A percentile compares a stretch with the other conserved stretches of the same genome.
Conservation (phyloP, 139 green algal genomes). For the Gonium pectorale region DNA sequence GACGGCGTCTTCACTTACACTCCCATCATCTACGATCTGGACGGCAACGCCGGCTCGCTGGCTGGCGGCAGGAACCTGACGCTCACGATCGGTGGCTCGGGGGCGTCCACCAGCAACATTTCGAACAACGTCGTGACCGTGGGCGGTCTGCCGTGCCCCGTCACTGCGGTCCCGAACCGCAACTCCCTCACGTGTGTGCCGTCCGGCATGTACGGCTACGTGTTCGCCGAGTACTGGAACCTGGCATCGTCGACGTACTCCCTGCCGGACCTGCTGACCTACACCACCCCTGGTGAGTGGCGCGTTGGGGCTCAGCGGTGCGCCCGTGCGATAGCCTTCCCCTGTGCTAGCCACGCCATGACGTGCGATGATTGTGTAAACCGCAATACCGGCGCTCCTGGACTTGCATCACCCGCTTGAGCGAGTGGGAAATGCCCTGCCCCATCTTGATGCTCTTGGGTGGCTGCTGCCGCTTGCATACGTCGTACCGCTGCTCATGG, state of each 20-base stretch:
- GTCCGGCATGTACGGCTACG: conserved; percentile 2
- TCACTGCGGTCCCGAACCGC: background rate
- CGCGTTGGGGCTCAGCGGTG: too few relatives aligned
- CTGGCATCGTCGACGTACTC: conserved; percentile 9
- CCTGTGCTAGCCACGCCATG: too few relatives aligned
- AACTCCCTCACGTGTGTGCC: conserved; percentile 29
- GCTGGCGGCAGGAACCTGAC: conserved; percentile 35
- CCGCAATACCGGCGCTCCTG: too few relatives aligned
- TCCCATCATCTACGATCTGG: background rate
- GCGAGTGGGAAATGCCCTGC: too few relatives aligned
- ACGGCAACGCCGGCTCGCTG: conserved; percentile 40
- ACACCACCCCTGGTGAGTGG: conserved; percentile 14
- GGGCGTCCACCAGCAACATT: background rate
- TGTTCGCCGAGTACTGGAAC: conserved; percentile 54
- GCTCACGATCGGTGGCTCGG: conserved; percentile 11
- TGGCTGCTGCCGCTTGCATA: too few relatives aligned
- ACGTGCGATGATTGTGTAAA: too few relatives aligned
- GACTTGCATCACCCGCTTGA: too few relatives aligned
- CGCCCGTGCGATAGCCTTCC: too few relatives aligned
- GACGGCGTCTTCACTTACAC: background rate
- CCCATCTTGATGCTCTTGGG: too few relatives aligned
- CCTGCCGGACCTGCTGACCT: conserved; percentile 27
- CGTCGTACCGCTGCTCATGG: too few relatives aligned
- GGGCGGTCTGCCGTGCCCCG: conserved; percentile 34
- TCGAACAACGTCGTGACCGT: conserved; percentile 38